Conservation (phyloP, 106 monocot species). For the Allium fistulosum region DNA sequence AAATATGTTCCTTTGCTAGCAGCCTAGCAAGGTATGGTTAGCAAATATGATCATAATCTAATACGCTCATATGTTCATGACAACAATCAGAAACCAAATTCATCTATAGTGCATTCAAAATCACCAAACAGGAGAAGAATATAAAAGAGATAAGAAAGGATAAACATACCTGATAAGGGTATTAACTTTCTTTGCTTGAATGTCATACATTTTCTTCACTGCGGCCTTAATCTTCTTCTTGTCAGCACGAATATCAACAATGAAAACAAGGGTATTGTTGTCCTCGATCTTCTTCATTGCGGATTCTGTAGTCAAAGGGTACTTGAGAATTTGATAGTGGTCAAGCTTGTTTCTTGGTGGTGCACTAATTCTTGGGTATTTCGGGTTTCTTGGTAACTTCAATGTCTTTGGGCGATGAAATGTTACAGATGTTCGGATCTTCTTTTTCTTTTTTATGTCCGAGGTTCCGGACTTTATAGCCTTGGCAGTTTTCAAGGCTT, state of each 20-base stretch:
- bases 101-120: too few species aligned
- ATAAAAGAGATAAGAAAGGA: too few species aligned
- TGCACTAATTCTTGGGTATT: slow-evolving; percentile 43
- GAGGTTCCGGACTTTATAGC: slow-evolving; percentile 35
- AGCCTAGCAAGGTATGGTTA: too few species aligned
- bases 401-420: slow-evolving; percentile 47
- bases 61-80: too few species aligned
- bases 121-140: too few species aligned
- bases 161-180: slow-evolving; percentile 23
- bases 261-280: slow-evolving; percentile 53
- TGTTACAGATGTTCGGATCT: slow-evolving; percentile 41
- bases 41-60: too few species aligned
- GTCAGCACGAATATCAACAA: slow-evolving; percentile 44
- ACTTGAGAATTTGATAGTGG: slow-evolving; percentile 44
- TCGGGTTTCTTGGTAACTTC: slow-evolving; percentile 28
- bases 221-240: slow-evolving; percentile 54
- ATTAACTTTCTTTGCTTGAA: slow-evolving; percentile 29
- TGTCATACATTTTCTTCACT: slow-evolving; percentile 41
- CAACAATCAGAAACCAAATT: too few species aligned
- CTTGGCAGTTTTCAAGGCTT: slow-evolving; percentile 36
- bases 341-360: slow-evolving; percentile 41
- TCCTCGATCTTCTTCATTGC: slow-evolving; percentile 55
- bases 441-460: slow-evolving; percentile 24
- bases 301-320: slow-evolving; percentile 33
- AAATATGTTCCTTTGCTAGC: too few species aligned